phyloP scores from a whole-genome alignment of 768 basidiomycete species.

The Cystofilobasidium ferigula region DNA sequence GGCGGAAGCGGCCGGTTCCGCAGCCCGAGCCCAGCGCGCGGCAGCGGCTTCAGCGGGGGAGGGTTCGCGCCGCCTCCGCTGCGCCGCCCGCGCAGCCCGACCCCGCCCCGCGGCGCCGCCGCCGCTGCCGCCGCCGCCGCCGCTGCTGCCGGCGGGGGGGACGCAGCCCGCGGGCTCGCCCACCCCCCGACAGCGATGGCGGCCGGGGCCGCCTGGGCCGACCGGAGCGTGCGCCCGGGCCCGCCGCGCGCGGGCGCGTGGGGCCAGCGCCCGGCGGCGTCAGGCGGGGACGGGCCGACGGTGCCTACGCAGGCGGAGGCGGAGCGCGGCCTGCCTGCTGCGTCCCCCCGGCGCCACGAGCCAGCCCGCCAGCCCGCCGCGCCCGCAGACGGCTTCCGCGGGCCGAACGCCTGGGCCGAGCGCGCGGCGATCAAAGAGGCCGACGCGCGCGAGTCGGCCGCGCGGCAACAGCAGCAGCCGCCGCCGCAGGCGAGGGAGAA shows the following conservation, averaged over 20 bases:
- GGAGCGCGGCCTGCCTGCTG: not conserved
- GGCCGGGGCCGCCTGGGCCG: too few relatives aligned
- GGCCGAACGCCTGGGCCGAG: not conserved
- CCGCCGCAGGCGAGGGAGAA: not conserved
- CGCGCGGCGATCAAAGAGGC: conserved; percentile 2
- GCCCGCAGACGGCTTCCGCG: not conserved
- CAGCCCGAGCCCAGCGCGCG: not conserved
- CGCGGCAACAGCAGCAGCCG: not conserved
- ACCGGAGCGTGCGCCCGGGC: not conserved
- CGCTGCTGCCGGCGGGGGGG: too few relatives aligned
- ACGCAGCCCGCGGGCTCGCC: too few relatives aligned
- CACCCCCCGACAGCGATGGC: not conserved
- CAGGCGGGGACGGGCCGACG: not conserved
- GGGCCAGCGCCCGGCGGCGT: not conserved
- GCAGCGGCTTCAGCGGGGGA: too few relatives aligned
- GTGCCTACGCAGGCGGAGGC: not conserved
- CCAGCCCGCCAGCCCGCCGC: too few relatives aligned
- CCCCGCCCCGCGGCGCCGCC: too few relatives aligned
- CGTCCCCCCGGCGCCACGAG: too few relatives aligned
- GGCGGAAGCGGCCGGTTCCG: not conserved
- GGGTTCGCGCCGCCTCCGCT: too few relatives aligned
- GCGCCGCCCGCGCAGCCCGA: too few relatives aligned
- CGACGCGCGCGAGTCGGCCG: conserved; percentile 8
- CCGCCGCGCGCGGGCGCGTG: not conserved
- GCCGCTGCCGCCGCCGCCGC: too few relatives aligned